Evolutionary conservation across 371 early-diverging fungal genomes (phyloP), one percentile per base, ranked within the genome.

Genomic region (Syncephalastrum monosporum): DNA sequence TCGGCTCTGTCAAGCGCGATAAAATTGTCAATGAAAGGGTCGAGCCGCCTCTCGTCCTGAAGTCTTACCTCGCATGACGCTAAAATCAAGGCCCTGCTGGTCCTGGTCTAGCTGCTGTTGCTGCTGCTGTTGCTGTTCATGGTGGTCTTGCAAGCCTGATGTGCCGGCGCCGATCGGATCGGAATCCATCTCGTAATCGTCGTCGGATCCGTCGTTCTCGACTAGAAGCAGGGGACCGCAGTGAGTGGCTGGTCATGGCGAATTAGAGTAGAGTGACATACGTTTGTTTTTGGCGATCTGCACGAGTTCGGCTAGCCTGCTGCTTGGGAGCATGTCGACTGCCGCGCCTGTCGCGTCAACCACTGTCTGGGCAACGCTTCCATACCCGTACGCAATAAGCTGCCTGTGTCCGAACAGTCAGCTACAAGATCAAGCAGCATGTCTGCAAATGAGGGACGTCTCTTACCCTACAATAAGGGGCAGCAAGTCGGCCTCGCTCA

Each of bases 371-470:
- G 87, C 87, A 8, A 85, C 72, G 44, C 83, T 69, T 6, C 81
- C 76, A 55, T 80, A 84, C 23, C 87, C 87, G 65, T 83, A 85
- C 4, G 82, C 82, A 46, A 83, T 71, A 29, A 87, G 74, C 71
- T 87, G 87, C 49, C 87, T 87, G 58, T 42, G 23, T n/a, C 21
- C 21, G 21, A 49, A 43, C 19, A 27, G 48, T 27, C 17, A 17
- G 7, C n/a, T 10, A 10, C 38, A 33, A 33, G 38, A 33, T 33
- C 38, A 33, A 33, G 24, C 13, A 48, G 27, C 21, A 47, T n/a
- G 7, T 10, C 50, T 13, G 25, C 17, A n/a, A 38, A 41, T n/a
- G 12, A 5, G 44, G 16, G 5, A 25, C 17, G 14, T 33, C 41
- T 5, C 23, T n/a, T 73, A 81, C 84, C 84, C 72, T 33, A 83